Base-by-base conservation (phyloP, 2,329 filamentous ascomycete genomes). In the Emydomyces testavorans region DNA sequence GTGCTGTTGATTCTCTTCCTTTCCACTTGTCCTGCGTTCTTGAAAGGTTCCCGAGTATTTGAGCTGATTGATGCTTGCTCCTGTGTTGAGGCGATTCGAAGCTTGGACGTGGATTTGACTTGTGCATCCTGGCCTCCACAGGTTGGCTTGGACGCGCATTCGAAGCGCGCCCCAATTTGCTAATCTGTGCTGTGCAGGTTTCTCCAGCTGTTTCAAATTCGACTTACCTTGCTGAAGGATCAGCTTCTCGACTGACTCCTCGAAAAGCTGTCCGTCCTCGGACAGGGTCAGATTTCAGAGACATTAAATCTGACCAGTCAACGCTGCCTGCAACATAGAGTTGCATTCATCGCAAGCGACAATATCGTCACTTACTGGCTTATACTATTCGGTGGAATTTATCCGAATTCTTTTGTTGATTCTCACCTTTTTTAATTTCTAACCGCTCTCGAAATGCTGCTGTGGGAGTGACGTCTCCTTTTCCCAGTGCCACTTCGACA, bases 371-470 rank as follows among this genome's bases (percentile, higher is more conserved):
- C 7, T n/a, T 13, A 29, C 15, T 31, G 39, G 39, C 23, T 20
- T n/a, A n/a, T n/a, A n/a, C n/a, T n/a, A n/a, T n/a, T n/a, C n/a
- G n/a, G n/a, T n/a, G n/a, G n/a, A n/a, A n/a, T n/a, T 13, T 31
- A 16, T 32, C 13, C 28, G 26, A 21, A 15, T 23, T 43, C 11
- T 24, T 15, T 3, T 13, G 4, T 39, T 10, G 6, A 6, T 39
- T n/a, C 15, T 13, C 4, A 2, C 21, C 20, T n/a, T 13, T 6
- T 39, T 20, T 15, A n/a, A 10, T 5, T 11, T 39, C 36, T 37
- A 39, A 11, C n/a, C 28, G 23, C 13, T 26, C 18, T 40, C 45
- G 45, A 39, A 34, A 47, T 47, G 45, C 43, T 13, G 36, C 20
- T 34, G 34, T 31, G 43, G 18, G 26, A 21, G 36, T 40, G 24